phyloP scores from a whole-genome alignment of 2,329 filamentous ascomycete species.

The Arthrobotrys megalospora region DNA sequence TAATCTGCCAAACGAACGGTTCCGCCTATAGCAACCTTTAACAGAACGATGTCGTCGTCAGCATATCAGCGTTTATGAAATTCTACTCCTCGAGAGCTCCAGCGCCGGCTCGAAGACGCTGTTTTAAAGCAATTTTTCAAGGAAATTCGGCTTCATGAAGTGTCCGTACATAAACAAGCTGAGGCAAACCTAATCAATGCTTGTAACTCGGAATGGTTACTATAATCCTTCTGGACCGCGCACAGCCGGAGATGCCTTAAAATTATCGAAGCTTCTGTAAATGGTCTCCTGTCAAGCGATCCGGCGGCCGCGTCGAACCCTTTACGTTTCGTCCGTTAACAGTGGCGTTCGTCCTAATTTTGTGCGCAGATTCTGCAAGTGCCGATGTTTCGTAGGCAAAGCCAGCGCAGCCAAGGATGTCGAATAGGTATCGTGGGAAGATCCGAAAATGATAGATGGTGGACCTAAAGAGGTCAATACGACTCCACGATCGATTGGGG shows the following conservation, averaged over 20 bases:
- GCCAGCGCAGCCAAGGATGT: conserved; percentile 37
- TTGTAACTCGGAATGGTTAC: conserved; percentile 24
- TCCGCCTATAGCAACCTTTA: conserved; percentile 27
- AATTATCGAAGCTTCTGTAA: conserved; percentile 27
- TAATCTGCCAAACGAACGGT: conserved; percentile 31
- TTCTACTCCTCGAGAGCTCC: conserved; percentile 16
- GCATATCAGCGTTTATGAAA: conserved; percentile 11
- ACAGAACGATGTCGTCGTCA: conserved; percentile 7
- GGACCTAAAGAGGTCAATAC: conserved; percentile 16
- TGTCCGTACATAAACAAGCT: conserved; percentile 30
- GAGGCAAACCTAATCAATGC: conserved; percentile 19
- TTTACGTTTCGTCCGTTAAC: conserved; percentile 13
- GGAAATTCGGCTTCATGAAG: conserved; percentile 12
- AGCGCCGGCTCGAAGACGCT: conserved; percentile 27
- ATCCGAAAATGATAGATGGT: conserved; percentile 21
- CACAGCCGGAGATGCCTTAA: conserved; percentile 23
- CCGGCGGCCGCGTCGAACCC: conserved; percentile 7
- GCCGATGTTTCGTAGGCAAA: conserved; percentile 16
- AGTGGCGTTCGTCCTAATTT: conserved; percentile 33
- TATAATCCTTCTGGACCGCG: conserved; percentile 28
- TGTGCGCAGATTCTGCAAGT: conserved; percentile 19
- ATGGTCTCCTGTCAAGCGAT: conserved; percentile 23
- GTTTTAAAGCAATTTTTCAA: conserved; percentile 23
- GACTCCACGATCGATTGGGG: conserved; percentile 18
- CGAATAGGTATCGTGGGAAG: conserved; percentile 16